These are phyloP conservation scores for Perkinsus olseni DNA, from an alignment of 169 alveolate species.

Conservation along the genomic window DNA sequence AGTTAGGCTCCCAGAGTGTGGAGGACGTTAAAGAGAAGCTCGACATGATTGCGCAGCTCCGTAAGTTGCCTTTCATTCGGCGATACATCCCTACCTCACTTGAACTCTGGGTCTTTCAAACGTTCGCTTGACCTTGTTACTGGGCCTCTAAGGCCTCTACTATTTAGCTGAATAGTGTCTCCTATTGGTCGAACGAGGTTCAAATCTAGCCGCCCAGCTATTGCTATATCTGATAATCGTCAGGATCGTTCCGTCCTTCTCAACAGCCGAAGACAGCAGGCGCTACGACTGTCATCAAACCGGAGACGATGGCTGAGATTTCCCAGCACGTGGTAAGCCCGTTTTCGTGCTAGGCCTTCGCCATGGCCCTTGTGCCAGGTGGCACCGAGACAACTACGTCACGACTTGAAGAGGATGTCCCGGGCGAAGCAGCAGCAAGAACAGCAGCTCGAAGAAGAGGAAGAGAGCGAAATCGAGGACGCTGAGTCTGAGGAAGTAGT, in stretches of 20 bases:
- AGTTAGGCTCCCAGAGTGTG: neutral
- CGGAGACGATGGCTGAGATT: neutral
- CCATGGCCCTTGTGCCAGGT: neutral
- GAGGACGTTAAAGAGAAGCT: neutral
- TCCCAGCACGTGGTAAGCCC: neutral
- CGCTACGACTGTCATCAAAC: neutral
- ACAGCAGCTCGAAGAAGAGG: neutral
- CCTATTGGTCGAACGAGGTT: no score
- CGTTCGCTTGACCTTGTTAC: no score
- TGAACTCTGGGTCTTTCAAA: no score
- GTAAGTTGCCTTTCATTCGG: neutral
- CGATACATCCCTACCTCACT: no score
- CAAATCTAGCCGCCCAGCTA: no score
- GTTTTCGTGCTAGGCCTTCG: no score
- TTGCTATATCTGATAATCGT: no score
- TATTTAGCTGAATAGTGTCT: no score
- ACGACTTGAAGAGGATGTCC: neutral
- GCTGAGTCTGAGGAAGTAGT: neutral
- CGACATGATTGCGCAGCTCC: neutral
- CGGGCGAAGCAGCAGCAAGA: neutral
- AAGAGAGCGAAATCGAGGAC: neutral
- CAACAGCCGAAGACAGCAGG: neutral
- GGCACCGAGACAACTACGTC: neutral
- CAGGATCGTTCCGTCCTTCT: neutral
- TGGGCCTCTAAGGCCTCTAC: no score